Evolutionary conservation across 2,329 filamentous ascomycete species (phyloP).

Genomic region (Phialophora chinensis): DNA sequence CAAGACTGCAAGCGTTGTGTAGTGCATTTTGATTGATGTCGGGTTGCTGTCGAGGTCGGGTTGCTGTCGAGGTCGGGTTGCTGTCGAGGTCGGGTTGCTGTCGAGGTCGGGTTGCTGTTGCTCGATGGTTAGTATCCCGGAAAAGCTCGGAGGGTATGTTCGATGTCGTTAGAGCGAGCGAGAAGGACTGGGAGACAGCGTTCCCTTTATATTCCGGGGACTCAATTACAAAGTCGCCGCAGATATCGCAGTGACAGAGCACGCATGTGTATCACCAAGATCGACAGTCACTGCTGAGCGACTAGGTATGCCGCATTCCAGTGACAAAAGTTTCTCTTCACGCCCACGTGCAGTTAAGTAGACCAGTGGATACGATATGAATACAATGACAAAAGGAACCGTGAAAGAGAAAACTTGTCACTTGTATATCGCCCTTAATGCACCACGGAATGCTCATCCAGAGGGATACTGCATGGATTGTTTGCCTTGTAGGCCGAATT

Average conservation of each 20-base stretch:
- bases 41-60: too few relatives aligned
- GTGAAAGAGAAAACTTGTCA: neutral
- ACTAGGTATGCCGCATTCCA: neutral
- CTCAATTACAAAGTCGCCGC: too few relatives aligned
- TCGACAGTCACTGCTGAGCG: neutral
- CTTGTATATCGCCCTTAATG: neutral
- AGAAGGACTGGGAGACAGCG: neutral
- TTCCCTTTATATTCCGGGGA: neutral
- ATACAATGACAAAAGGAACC: too few relatives aligned
- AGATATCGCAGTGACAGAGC: too few relatives aligned
- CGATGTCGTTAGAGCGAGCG: neutral
- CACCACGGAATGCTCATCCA: neutral
- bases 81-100: neutral
- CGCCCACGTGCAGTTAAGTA: neutral
- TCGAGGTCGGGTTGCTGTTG: neutral
- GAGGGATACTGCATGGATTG: neutral
- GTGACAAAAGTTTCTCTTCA: neutral
- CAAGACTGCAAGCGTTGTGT: constrained; percentile 7
- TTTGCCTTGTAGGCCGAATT: neutral
- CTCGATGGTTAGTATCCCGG: neutral
- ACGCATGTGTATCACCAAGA: neutral
- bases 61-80: too few relatives aligned
- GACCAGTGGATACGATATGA: neutral
- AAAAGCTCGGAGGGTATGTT: neutral
- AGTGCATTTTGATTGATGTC: constrained; percentile 17